Percentiles rank a stretch among this genome's conserved stretches.
Conservation (phyloP, 106 monocot species). For the Phalaenopsis equestris region DNA sequence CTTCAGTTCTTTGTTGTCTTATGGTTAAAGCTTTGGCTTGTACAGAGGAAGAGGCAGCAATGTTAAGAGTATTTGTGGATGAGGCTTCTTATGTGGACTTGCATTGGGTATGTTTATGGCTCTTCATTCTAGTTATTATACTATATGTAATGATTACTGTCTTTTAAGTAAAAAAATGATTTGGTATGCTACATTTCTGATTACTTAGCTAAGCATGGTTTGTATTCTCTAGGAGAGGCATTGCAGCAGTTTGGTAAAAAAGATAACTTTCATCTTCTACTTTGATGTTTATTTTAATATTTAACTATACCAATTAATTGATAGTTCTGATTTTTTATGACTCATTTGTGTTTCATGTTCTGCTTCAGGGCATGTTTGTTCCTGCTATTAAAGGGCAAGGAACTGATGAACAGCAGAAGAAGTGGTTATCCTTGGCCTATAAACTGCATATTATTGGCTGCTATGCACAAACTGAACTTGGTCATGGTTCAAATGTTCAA, state of each 20-base stretch:
- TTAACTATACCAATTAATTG: not conserved
- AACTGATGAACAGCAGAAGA: constrained; percentile 89
- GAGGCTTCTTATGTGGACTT: constrained; percentile 80
- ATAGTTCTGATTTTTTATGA: not conserved
- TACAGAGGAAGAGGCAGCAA: constrained; percentile 70
- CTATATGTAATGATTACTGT: not conserved
- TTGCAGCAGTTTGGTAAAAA: not conserved
- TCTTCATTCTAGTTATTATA: not conserved
- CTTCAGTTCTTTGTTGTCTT: not conserved
- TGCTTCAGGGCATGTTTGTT: constrained; percentile 87
- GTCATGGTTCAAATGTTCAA: constrained; percentile 98
- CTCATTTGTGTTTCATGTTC: constrained; percentile 7
- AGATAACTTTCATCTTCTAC: not conserved
- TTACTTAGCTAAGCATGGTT: not conserved
- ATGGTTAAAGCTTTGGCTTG: not conserved
- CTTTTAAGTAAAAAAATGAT: not conserved
- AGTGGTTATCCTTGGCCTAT: constrained; percentile 82
- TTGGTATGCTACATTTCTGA: not conserved
- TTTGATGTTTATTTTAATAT: not conserved
- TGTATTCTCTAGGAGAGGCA: not conserved
- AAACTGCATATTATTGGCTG: constrained; percentile 96
- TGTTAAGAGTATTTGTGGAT: constrained; percentile 63
- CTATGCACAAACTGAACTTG: constrained; percentile 99
- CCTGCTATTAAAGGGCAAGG: constrained; percentile 92
- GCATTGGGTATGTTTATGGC: constrained; percentile 66